These are phyloP conservation scores for Fraxinus dipetala DNA, from an alignment of 305 asterid genomes.

Conservation along the genomic window DNA sequence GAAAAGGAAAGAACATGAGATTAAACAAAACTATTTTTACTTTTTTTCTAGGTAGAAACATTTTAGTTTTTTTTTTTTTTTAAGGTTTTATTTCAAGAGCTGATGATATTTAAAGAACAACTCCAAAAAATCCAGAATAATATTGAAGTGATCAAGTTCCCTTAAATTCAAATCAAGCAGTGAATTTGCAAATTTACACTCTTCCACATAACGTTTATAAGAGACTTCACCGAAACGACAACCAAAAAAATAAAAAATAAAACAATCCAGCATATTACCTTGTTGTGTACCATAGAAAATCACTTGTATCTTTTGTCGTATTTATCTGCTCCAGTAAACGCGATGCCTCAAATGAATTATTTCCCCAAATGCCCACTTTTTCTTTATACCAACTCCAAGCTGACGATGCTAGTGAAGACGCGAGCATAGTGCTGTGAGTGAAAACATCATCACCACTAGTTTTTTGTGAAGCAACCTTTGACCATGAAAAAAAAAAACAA, in stretches of 20 bases:
- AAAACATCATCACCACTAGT: slow-evolving; percentile 32
- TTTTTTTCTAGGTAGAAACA: slow-evolving; percentile 5
- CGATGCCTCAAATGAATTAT: slow-evolving; percentile 44
- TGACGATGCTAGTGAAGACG: slow-evolving; percentile 38
- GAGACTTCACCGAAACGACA: neutral
- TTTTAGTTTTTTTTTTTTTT: neutral
- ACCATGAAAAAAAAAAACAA: slow-evolving; percentile 16
- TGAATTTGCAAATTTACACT: neutral
- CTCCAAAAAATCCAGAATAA: neutral
- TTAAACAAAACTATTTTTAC: neutral
- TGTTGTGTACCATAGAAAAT: slow-evolving; percentile 73
- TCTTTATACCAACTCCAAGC: slow-evolving; percentile 75
- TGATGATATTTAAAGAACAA: neutral
- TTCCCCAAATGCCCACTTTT: slow-evolving; percentile 52
- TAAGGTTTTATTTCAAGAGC: neutral
- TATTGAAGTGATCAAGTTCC: neutral
- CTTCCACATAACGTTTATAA: neutral
- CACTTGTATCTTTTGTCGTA: slow-evolving; percentile 70
- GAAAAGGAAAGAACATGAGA: neutral
- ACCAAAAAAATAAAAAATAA: neutral
- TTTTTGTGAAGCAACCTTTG: slow-evolving; percentile 54
- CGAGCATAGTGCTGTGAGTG: slow-evolving; percentile 28
- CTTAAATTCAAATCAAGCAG: neutral
- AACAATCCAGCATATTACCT: slow-evolving; percentile 29
- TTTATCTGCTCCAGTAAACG: slow-evolving; percentile 73